phyloP scores from a whole-genome alignment of 805 yeast species.

The Naumovozyma baii region DNA sequence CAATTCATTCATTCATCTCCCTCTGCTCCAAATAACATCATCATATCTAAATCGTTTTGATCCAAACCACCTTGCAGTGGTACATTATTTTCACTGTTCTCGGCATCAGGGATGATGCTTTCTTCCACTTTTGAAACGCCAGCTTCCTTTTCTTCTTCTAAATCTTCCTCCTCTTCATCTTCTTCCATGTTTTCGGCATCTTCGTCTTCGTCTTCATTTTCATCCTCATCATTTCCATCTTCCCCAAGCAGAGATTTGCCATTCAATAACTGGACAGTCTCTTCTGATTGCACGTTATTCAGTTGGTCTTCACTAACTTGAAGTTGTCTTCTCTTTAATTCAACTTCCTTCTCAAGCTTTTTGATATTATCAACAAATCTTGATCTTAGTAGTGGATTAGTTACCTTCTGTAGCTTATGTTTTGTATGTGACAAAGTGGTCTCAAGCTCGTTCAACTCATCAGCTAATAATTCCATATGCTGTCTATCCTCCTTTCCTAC shows the following conservation, averaged over 20 bases:
- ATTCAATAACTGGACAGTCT: conserved; percentile 26
- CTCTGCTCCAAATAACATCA: conserved; percentile 32
- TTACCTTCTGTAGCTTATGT: conserved; percentile 59
- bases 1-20: conserved; percentile 15
- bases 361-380: conserved; percentile 75
- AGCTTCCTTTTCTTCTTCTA: conserved; percentile 25
- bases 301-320: conserved; percentile 29
- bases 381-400: conserved; percentile 76
- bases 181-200: conserved; percentile 13
- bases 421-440: conserved; percentile 66
- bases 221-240: conserved; percentile 31
- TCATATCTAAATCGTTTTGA: conserved; percentile 31
- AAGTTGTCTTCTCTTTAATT: conserved; percentile 64
- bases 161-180: conserved; percentile 23
- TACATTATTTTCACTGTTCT: conserved; percentile 18
- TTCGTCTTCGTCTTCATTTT: conserved; percentile 25
- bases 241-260: too few species aligned
- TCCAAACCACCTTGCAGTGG: conserved; percentile 22
- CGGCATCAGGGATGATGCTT: conserved; percentile 24
- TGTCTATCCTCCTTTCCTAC: conserved; percentile 37
- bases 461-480: conserved; percentile 66
- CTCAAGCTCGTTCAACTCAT: conserved; percentile 78
- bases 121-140: conserved; percentile 15
- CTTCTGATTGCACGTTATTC: conserved; percentile 1
- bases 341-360: conserved; percentile 72